phyloP scores from a whole-genome alignment of 78 protist genomes.

The Paulinella micropora region DNA sequence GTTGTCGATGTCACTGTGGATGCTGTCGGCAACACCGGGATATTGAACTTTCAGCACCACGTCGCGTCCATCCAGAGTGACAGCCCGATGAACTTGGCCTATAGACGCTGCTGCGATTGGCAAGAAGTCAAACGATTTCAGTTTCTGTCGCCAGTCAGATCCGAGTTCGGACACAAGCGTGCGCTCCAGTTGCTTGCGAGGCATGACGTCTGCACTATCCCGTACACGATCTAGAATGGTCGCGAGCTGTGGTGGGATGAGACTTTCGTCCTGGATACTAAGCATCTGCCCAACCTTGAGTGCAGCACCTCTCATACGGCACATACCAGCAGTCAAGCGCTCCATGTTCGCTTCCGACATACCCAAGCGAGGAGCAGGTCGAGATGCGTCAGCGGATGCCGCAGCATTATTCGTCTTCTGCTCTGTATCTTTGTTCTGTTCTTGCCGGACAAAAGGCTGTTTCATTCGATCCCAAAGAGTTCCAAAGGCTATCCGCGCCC shows the following conservation, averaged over 20 bases:
- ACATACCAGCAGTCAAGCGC: constrained; percentile 44
- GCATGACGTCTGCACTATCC: constrained; percentile 63
- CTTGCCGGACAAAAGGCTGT: too few relatives aligned
- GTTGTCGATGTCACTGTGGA: constrained; percentile 51
- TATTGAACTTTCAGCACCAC: constrained; percentile 52
- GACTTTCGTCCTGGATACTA: constrained; percentile 59
- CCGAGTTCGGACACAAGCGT: constrained; percentile 53
- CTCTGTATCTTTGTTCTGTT: too few relatives aligned
- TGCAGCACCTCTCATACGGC: constrained; percentile 76
- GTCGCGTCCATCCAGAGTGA: constrained; percentile 32
- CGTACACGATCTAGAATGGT: constrained; percentile 54
- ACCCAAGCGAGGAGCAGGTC: too few relatives aligned
- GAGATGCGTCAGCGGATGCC: too few relatives aligned
- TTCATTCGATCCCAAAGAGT: too few relatives aligned
- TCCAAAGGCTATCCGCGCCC: too few relatives aligned
- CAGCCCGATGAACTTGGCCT: constrained; percentile 70
- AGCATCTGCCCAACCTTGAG: constrained; percentile 70
- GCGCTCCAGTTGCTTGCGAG: constrained; percentile 28
- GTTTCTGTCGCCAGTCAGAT: constrained; percentile 38
- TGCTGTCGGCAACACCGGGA: constrained; percentile 38
- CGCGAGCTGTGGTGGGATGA: constrained; percentile 28
- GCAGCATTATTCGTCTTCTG: too few relatives aligned
- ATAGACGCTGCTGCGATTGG: constrained; percentile 76
- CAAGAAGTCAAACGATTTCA: constrained; percentile 35
- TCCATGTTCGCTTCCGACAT: constrained; percentile 4